phyloP scores from a whole-genome alignment of 2,329 filamentous ascomycete species.

The Ophioceras dolichostomum region DNA sequence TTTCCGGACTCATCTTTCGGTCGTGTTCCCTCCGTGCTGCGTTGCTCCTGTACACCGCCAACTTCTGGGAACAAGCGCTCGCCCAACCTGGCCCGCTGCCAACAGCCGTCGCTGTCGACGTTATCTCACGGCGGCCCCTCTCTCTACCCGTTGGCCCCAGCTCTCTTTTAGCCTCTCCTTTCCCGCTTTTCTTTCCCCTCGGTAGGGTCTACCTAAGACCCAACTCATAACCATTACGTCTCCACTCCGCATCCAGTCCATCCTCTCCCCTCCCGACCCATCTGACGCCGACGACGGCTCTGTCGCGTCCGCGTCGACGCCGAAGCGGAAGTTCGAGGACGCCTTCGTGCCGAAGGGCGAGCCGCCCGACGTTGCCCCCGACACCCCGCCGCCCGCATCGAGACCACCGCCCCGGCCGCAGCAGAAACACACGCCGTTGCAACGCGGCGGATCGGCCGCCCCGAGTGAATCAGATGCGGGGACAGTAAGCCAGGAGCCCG shows the following conservation, averaged over 20 bases:
- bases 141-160: too few species aligned
- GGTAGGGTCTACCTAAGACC: constrained; percentile 23
- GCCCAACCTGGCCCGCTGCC: neutral
- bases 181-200: neutral
- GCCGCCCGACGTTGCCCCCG: constrained; percentile 13
- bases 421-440: neutral
- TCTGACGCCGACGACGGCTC: constrained; percentile 23
- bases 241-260: constrained; percentile 37
- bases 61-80: neutral
- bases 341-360: constrained; percentile 17
- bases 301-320: constrained; percentile 13
- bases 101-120: too few species aligned
- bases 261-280: constrained; percentile 32
- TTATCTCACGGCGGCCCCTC: neutral
- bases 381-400: constrained; percentile 11
- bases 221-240: constrained; percentile 36
- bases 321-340: constrained; percentile 24
- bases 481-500: neutral
- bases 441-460: constrained; percentile 8
- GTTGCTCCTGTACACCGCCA: neutral
- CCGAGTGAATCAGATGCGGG: constrained; percentile 5
- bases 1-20: too few species aligned
- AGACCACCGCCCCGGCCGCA: too few species aligned
- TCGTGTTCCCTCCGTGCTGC: neutral
- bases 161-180: neutral